Evolutionary conservation across 2,329 filamentous ascomycete genomes (phyloP).

Genomic region (Alternaria gaisen): DNA sequence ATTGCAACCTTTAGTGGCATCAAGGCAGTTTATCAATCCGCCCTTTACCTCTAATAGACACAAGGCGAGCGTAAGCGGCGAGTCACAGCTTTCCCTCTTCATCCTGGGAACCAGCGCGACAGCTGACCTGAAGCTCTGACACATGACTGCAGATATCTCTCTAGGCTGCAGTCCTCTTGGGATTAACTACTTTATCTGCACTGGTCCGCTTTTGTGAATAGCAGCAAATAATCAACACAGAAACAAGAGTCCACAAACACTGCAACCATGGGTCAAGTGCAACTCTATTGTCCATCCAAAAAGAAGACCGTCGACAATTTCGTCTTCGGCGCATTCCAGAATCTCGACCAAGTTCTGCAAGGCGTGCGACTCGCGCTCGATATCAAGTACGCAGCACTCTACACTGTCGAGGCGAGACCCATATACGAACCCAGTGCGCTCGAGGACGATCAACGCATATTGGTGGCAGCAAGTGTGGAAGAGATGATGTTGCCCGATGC

Average conservation of each 20-base stretch:
- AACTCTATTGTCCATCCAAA: conserved; percentile 20
- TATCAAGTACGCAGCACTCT: conserved; percentile 18
- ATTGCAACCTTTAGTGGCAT: too few species aligned
- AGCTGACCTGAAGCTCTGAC: not conserved
- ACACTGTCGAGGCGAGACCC: conserved; percentile 17
- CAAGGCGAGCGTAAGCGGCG: not conserved
- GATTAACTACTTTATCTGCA: not conserved
- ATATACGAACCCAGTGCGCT: conserved; percentile 18
- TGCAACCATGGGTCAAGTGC: conserved; percentile 9
- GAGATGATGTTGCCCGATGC: conserved; percentile 23
- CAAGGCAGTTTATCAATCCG: not conserved
- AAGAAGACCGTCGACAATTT: conserved; percentile 14
- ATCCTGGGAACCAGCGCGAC: not conserved
- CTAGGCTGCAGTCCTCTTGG: not conserved
- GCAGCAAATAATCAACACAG: not conserved
- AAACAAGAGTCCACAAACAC: not conserved
- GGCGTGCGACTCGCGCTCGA: conserved; percentile 20
- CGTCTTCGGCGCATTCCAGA: conserved; percentile 19
- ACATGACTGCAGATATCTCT: not conserved
- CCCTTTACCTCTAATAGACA: not conserved
- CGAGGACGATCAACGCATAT: conserved; percentile 19
- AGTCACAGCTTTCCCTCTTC: not conserved
- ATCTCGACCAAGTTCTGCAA: conserved; percentile 20
- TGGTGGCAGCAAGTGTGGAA: conserved; percentile 5
- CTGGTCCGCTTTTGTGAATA: not conserved